Conservation (phyloP, 2,329 filamentous ascomycete species). For the Pseudomassariella vexata region DNA sequence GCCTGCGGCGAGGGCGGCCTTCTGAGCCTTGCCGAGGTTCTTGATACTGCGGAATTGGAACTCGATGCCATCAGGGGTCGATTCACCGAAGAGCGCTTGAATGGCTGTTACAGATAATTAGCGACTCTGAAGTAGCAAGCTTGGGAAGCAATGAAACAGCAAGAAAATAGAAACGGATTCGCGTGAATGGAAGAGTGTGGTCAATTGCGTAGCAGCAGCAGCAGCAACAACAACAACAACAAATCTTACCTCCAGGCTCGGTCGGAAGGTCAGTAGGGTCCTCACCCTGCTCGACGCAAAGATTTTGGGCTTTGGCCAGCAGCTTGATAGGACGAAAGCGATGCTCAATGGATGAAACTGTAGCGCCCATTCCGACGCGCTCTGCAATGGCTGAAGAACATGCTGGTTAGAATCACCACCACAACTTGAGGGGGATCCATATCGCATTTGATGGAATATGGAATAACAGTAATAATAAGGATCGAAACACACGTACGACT, state of each 20-base stretch:
- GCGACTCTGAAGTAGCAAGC: constrained; percentile 1
- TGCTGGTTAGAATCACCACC: too few relatives aligned
- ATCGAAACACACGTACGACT: constrained; percentile 17
- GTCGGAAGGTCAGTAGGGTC: constrained; percentile 28
- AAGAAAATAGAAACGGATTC: too few relatives aligned
- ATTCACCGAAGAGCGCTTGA: constrained; percentile 53
- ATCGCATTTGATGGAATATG: too few relatives aligned
- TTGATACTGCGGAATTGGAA: constrained; percentile 56
- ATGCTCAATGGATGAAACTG: constrained; percentile 28
- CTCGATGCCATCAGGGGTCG: constrained; percentile 50
- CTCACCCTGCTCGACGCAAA: constrained; percentile 18
- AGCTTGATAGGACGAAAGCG: constrained; percentile 32
- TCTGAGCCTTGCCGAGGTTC: constrained; percentile 43
- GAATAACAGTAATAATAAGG: neutral
- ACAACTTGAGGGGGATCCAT: too few relatives aligned
- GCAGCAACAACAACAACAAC: constrained; percentile 4
- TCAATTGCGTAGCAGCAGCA: too few relatives aligned
- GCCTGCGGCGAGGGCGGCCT: constrained; percentile 35
- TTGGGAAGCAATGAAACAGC: too few relatives aligned
- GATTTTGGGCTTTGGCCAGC: constrained; percentile 28
- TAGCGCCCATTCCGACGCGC: constrained; percentile 25
- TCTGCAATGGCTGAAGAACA: constrained; percentile 9
- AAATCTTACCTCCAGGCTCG: constrained; percentile 29
- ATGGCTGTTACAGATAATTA: constrained; percentile 40
- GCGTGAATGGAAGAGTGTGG: too few relatives aligned